These are phyloP conservation scores for Lentinula aciculospora DNA, from an alignment of 768 basidiomycete genomes.

Conservation along the genomic window DNA sequence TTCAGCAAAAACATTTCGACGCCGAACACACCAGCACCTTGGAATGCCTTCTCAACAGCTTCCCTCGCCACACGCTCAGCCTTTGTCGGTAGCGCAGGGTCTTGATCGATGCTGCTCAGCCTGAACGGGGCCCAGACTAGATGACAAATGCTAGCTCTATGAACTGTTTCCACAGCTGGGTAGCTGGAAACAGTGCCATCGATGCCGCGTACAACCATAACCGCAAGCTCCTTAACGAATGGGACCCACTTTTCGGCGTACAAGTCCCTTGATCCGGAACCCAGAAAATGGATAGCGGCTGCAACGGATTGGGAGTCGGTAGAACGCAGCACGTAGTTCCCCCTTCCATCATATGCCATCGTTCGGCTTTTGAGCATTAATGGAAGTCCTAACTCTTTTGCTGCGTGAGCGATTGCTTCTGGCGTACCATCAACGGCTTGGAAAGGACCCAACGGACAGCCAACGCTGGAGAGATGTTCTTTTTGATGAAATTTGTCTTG, in stretches of 20 bases:
- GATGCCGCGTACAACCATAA: slow-evolving; percentile 89
- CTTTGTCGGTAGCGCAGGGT: slow-evolving; percentile 39
- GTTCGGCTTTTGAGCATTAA: slow-evolving; percentile 97
- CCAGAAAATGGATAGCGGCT: slow-evolving; percentile 27
- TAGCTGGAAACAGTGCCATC: slow-evolving; percentile 76
- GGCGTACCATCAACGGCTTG: slow-evolving; percentile 48
- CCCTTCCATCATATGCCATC: slow-evolving; percentile 92
- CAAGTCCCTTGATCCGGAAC: slow-evolving; percentile 63
- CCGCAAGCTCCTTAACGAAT: slow-evolving; percentile 86
- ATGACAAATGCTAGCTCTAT: slow-evolving; percentile 91
- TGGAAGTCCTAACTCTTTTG: slow-evolving; percentile 66
- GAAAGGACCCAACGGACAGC: slow-evolving; percentile 58
- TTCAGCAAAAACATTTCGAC: slow-evolving; percentile 96
- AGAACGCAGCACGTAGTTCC: slow-evolving; percentile 75
- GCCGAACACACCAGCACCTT: slow-evolving; percentile 92
- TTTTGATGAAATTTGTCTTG: slow-evolving; percentile 80
- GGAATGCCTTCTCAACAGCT: slow-evolving; percentile 63
- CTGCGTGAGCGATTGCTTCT: slow-evolving; percentile 47
- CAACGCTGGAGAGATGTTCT: slow-evolving; percentile 67
- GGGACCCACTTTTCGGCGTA: slow-evolving; percentile 95
- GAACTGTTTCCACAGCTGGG: slow-evolving; percentile 91
- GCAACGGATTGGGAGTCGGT: slow-evolving; percentile 31
- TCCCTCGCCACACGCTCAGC: slow-evolving; percentile 75
- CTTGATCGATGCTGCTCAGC: slow-evolving; percentile 21
- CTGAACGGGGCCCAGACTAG: slow-evolving; percentile 88